Evolutionary conservation across 805 yeast species (phyloP), one percentile per base, ranked within the genome.

Genomic region (Cyberlindnera maclurae): DNA sequence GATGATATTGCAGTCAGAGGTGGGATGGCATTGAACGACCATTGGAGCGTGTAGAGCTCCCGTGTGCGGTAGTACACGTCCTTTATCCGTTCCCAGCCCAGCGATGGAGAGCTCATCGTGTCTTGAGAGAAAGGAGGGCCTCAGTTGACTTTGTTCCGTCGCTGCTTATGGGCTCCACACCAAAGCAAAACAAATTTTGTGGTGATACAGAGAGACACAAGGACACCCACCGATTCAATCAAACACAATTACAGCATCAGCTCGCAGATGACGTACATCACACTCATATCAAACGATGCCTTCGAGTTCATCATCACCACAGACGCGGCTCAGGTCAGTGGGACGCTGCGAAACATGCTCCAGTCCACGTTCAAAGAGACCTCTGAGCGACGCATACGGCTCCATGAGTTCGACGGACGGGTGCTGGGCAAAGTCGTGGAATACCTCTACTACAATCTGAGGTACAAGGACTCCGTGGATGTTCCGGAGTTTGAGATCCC

Each of bases 401-500:
- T 80, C 8, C 68, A 68, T 51, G 86, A 81, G 44, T 75, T 88
- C 63, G 83, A 82, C 42, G 82, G 84, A 0, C 73, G 72, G 26
- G 69, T 88, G 15, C 63, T 93, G 32, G 83, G 78, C 45, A 84
- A 86, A 50, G 79, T 90, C 10, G 82, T 85, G 31, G 97, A 90
- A 50, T 90, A 93, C 51, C 62, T 90, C 26, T 79, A 83, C 55
- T 89, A 84, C 55, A 77, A 83, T 50, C 58, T 70, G 42, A 80
- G 83, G 50, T 85, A 84, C 55, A 75, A 70, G 45, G 77, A 74
- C 36, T 3, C 38, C 9, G 72, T 66, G 26, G 79, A 75, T 36
- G 75, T 83, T 6, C 95, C 96, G 0, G 93, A 84, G 39, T 93
- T 93, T 60, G 82, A 83, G 28, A 77, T 93, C 3, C 96, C 97